A percentile compares a stretch with the other conserved stretches of the same genome.
phyloP scores from a whole-genome alignment of 139 green algal genomes.

The Chlamydomonas schloesseri region DNA sequence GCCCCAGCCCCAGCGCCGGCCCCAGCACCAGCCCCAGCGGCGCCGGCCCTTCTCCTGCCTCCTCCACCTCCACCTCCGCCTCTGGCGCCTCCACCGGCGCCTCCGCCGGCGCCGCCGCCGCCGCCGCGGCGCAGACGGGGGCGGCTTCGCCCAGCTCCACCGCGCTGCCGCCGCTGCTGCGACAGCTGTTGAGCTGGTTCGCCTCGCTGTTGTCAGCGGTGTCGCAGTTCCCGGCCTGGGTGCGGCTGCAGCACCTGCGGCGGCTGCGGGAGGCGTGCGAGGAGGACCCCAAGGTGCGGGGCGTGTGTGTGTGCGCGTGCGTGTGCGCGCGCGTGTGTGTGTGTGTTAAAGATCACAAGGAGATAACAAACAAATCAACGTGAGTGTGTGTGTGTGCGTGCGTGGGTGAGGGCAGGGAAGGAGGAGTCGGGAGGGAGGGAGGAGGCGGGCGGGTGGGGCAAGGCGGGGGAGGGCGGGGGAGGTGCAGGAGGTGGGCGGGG shows the following conservation, averaged over 20 bases:
- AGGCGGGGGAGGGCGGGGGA: too few species aligned
- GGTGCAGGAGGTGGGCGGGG: too few species aligned
- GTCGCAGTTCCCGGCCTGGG: constrained; percentile 54
- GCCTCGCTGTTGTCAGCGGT: constrained; percentile 13
- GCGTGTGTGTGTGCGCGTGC: not conserved
- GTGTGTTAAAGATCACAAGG: too few species aligned
- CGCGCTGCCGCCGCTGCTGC: not conserved
- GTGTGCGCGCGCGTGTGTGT: too few species aligned
- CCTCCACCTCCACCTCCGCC: not conserved
- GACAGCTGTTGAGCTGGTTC: constrained; percentile 5
- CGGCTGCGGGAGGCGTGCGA: constrained; percentile 55
- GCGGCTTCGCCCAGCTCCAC: not conserved
- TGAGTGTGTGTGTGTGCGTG: too few species aligned
- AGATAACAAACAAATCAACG: too few species aligned
- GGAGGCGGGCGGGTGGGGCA: too few species aligned
- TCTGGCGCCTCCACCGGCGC: not conserved
- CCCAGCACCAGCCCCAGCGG: not conserved
- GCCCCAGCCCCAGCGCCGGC: not conserved
- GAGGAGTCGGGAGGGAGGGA: too few species aligned
- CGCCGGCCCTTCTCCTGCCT: too few species aligned
- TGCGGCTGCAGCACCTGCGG: constrained; percentile 55
- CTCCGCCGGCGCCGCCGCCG: not conserved
- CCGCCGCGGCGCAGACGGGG: not conserved
- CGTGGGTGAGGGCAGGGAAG: too few species aligned
- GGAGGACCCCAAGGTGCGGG: constrained; percentile 45